phyloP scores from a whole-genome alignment of 2,329 filamentous ascomycete genomes.

The Neofusicoccum ribis region DNA sequence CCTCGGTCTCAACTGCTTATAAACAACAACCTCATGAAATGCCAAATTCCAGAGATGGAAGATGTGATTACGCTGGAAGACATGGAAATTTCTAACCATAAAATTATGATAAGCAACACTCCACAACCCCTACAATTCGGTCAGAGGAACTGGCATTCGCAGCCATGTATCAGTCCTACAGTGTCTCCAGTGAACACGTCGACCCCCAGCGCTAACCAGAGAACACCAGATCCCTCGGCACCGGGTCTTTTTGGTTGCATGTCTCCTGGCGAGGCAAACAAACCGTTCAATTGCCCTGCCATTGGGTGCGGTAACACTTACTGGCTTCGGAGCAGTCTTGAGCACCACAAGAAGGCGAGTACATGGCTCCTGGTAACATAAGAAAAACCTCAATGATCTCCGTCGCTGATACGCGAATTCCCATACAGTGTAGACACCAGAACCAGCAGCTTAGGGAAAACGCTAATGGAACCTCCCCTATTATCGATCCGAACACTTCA shows the following conservation, averaged over 20 bases:
- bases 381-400: slow-evolving; percentile 4
- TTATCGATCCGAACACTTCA: slow-evolving; percentile 94
- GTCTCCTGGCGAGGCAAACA: slow-evolving; percentile 73
- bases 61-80: slow-evolving; percentile 84
- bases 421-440: slow-evolving; percentile 76
- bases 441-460: slow-evolving; percentile 97
- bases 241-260: slow-evolving; percentile 63
- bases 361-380: slow-evolving; percentile 15
- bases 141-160: slow-evolving; percentile 59
- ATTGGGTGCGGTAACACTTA: slow-evolving; percentile 99
- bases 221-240: slow-evolving; percentile 66
- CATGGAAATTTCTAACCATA: slow-evolving; percentile 87
- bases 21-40: slow-evolving; percentile 34
- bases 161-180: slow-evolving; percentile 87
- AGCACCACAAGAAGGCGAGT: slow-evolving; percentile 75
- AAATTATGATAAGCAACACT: slow-evolving; percentile 62
- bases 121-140: slow-evolving; percentile 51
- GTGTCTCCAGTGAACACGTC: slow-evolving; percentile 97
- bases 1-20: slow-evolving; percentile 34
- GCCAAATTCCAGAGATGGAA: slow-evolving; percentile 43
- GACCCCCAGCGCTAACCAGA: slow-evolving; percentile 68
- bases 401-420: slow-evolving; percentile 9
- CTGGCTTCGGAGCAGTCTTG: slow-evolving; percentile 98
- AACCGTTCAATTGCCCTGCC: slow-evolving; percentile 95
- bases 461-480: slow-evolving; percentile 93